A percentile compares a stretch with the other conserved stretches of the same genome.
phyloP scores from a whole-genome alignment of 2,329 filamentous ascomycete genomes.

The Stylonectria norvegica region DNA sequence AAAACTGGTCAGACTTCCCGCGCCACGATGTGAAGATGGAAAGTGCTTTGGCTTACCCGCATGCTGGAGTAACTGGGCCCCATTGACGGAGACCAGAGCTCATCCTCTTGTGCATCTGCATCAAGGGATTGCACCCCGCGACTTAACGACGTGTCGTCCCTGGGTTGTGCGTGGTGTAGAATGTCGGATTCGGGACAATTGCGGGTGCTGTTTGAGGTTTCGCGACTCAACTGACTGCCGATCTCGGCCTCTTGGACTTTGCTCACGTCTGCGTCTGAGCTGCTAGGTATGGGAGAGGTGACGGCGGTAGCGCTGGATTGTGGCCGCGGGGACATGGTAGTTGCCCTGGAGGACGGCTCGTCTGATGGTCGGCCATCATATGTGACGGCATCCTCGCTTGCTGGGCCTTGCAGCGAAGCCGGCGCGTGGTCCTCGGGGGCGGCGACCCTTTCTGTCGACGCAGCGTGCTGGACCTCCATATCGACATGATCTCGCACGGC shows the following conservation, averaged over 20 bases:
- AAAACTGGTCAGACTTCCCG: conserved; percentile 9
- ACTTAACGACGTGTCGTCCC: conserved; percentile 14
- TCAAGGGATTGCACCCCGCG: conserved; percentile 23
- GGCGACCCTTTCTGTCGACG: conserved; percentile 21
- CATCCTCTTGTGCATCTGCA: conserved; percentile 27
- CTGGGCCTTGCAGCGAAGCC: conserved; percentile 17
- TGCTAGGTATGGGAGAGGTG: conserved; percentile 33
- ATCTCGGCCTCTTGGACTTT: conserved; percentile 34
- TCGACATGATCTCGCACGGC: conserved; percentile 17
- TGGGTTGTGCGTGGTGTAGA: conserved; percentile 10
- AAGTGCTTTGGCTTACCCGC: conserved; percentile 29
- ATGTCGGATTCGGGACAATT: conserved; percentile 18
- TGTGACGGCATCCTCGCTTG: conserved; percentile 24
- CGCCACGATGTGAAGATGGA: conserved; percentile 1
- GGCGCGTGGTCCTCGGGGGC: conserved; percentile 18
- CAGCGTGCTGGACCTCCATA: conserved; percentile 19
- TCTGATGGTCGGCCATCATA: conserved; percentile 25
- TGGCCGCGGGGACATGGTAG: conserved; percentile 43
- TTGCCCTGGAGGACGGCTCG: conserved; percentile 36
- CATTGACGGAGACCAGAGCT: conserved; percentile 35
- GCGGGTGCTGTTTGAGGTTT: conserved; percentile 16
- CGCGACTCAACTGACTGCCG: conserved; percentile 21
- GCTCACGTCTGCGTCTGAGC: conserved; percentile 27
- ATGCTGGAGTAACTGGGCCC: conserved; percentile 36
- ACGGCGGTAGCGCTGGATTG: conserved; percentile 32